These are phyloP conservation scores for Talaromyces trachyspermus DNA, from an alignment of 495 filamentous ascomycete species.

Conservation along the genomic window DNA sequence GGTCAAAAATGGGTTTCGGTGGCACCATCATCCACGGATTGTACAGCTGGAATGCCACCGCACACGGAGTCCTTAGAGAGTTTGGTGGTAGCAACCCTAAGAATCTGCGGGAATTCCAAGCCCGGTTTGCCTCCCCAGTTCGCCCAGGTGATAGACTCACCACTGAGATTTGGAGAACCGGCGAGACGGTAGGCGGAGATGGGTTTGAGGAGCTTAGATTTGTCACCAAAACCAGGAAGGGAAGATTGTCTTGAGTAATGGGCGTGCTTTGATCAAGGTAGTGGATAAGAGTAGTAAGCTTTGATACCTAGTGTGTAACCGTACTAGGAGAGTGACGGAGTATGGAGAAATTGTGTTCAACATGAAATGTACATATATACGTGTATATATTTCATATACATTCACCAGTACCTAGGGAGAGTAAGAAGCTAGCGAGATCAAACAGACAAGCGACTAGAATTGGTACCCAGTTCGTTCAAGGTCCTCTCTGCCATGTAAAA, in stretches of 20 bases:
- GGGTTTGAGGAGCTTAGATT: slow-evolving; percentile 81
- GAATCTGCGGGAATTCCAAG: slow-evolving; percentile 80
- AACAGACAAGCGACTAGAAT: background rate
- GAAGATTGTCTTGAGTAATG: slow-evolving; percentile 78
- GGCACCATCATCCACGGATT: slow-evolving; percentile 85
- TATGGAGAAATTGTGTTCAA: too few species aligned
- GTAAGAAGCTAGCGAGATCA: background rate
- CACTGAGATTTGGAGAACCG: slow-evolving; percentile 43
- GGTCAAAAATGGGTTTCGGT: slow-evolving; percentile 85
- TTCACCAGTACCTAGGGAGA: too few species aligned
- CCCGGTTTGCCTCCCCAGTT: slow-evolving; percentile 78
- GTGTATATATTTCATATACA: too few species aligned
- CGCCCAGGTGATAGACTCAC: slow-evolving; percentile 55
- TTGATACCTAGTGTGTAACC: too few species aligned
- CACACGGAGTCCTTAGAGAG: slow-evolving; percentile 64
- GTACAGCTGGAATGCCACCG: slow-evolving; percentile 73
- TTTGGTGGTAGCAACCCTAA: slow-evolving; percentile 69
- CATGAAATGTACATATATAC: too few species aligned
- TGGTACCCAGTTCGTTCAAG: slow-evolving; percentile 31
- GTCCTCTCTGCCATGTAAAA: slow-evolving; percentile 55
- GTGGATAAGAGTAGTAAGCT: slow-evolving; percentile 55
- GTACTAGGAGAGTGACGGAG: too few species aligned
- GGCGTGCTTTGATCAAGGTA: slow-evolving; percentile 68
- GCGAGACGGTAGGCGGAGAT: slow-evolving; percentile 50
- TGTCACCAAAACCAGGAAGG: slow-evolving; percentile 59